Percentiles rank a stretch among this genome's conserved stretches.
These are phyloP conservation scores for Monosporozyma servazzii DNA, from an alignment of 805 yeast genomes.

Conservation along the genomic window DNA sequence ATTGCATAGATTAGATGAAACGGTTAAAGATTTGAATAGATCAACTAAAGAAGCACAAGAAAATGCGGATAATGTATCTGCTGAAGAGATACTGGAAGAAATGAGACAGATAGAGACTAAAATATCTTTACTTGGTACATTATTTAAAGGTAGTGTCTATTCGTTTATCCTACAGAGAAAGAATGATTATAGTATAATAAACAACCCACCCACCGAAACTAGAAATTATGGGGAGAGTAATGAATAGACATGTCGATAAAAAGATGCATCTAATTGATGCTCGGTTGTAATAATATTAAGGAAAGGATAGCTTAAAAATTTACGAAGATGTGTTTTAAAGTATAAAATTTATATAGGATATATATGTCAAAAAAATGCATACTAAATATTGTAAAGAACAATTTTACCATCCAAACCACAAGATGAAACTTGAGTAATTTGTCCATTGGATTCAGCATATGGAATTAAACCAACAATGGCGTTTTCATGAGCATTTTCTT, in stretches of 20 bases:
- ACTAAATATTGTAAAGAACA: conserved; percentile 57
- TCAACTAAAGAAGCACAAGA: background rate
- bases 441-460: conserved; percentile 38
- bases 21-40: conserved; percentile 19
- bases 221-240: conserved; percentile 10
- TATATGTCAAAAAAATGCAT: background rate
- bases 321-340: background rate
- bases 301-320: background rate
- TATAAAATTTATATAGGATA: background rate
- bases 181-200: conserved; percentile 8
- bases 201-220: conserved; percentile 1
- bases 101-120: conserved; percentile 54
- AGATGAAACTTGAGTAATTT: conserved; percentile 53
- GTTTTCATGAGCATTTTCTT: conserved; percentile 80
- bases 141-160: conserved; percentile 64
- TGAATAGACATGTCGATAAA: background rate
- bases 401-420: conserved; percentile 90
- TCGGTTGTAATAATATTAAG: background rate
- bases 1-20: conserved; percentile 22
- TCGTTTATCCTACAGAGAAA: conserved; percentile 49
- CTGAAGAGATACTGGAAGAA: conserved; percentile 37
- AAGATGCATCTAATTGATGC: background rate
- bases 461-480: conserved; percentile 63
- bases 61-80: conserved; percentile 11
- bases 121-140: conserved; percentile 53